These are phyloP conservation scores for Backusella morwellensis DNA, from an alignment of 192 early-diverging fungal species.

Conservation along the genomic window DNA sequence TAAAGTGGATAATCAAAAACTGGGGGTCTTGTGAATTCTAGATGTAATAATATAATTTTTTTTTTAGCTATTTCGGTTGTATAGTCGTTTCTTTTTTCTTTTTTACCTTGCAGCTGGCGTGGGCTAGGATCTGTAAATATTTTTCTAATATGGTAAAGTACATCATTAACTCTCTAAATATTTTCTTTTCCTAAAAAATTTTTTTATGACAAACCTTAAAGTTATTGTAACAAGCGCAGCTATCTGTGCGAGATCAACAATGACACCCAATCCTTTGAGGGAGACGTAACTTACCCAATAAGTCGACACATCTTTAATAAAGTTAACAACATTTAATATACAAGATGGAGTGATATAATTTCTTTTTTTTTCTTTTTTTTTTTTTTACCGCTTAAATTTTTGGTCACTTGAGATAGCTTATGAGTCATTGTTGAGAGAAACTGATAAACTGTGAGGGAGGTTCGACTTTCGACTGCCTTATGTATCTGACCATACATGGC, in stretches of 20 bases:
- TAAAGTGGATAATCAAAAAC: conserved; percentile 71
- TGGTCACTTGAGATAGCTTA: conserved; percentile 22
- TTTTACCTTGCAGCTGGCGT: conserved; percentile 54
- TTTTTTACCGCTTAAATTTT: conserved; percentile 23
- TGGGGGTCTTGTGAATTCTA: conserved; percentile 58
- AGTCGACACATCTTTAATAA: conserved; percentile 42
- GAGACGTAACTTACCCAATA: conserved; percentile 79
- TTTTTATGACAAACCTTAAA: conserved; percentile 11
- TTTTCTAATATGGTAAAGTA: conserved; percentile 42
- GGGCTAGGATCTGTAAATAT: conserved; percentile 63
- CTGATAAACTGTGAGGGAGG: neutral
- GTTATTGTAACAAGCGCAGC: conserved; percentile 50
- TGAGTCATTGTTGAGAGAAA: conserved; percentile 15
- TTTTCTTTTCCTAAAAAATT: neutral
- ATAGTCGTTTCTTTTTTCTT: neutral
- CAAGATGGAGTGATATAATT: neutral
- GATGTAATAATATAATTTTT: neutral
- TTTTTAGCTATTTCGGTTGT: neutral
- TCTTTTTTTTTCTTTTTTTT: conserved; percentile 2
- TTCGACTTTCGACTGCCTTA: neutral
- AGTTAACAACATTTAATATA: neutral
- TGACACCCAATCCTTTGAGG: conserved; percentile 59
- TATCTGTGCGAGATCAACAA: conserved; percentile 71
- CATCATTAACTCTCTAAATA: neutral
- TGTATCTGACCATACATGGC: conserved; percentile 27